phyloP scores from a whole-genome alignment of 139 green algal species.

The Mesotaenium endlicherianum region DNA sequence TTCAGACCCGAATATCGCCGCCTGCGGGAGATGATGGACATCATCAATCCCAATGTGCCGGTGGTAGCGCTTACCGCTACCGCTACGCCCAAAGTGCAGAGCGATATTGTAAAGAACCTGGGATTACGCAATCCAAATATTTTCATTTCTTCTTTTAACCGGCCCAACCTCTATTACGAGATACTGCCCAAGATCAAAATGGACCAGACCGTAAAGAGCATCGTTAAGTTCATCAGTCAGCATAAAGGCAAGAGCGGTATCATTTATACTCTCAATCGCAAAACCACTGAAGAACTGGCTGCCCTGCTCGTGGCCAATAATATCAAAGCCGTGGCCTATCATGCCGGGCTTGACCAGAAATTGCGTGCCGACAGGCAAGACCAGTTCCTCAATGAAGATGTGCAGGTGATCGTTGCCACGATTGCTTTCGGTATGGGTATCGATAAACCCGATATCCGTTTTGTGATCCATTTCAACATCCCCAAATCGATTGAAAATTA shows the following conservation, averaged over 20 bases:
- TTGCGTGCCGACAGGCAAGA: conserved; percentile 75
- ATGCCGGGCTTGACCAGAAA: conserved; percentile 80
- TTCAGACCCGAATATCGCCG: conserved; percentile 62
- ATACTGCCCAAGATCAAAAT: conserved; percentile 23
- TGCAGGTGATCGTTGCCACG: conserved; percentile 74
- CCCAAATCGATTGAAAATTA: conserved; percentile 60
- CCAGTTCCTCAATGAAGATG: conserved; percentile 63
- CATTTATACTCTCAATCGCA: conserved; percentile 91
- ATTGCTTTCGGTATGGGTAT: conserved; percentile 83
- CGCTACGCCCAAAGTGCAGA: conserved; percentile 42
- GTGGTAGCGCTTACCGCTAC: conserved; percentile 45
- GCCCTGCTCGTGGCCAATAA: too few species aligned
- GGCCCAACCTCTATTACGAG: conserved; percentile 7
- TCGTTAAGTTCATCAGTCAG: neutral
- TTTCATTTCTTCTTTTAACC: neutral
- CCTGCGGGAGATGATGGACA: neutral
- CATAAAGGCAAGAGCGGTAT: conserved; percentile 76
- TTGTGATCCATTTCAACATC: conserved; percentile 63
- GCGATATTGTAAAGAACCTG: conserved; percentile 35
- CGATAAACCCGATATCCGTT: conserved; percentile 56
- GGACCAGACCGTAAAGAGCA: conserved; percentile 7
- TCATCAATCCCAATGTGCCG: neutral
- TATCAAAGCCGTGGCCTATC: conserved; percentile 77
- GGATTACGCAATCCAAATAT: neutral
- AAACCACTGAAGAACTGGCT: too few species aligned